These are phyloP conservation scores for Monosporascus sp. DNA, from an alignment of 2,329 filamentous ascomycete genomes.

Conservation along the genomic window DNA sequence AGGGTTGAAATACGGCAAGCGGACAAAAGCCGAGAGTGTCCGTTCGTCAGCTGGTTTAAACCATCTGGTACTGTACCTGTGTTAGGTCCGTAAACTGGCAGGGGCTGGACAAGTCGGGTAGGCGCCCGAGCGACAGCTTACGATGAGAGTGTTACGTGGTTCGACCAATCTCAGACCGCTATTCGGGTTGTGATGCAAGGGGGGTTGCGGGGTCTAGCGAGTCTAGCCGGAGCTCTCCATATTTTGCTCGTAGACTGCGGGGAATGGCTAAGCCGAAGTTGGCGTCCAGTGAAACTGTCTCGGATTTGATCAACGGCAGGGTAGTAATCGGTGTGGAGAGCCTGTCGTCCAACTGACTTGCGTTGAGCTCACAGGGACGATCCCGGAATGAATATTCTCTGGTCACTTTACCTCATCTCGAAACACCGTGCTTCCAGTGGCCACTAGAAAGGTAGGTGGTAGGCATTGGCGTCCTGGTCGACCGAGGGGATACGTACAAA, in stretches of 20 bases:
- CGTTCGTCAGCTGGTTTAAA: background rate
- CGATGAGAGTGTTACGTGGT: no score
- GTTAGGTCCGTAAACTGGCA: no score
- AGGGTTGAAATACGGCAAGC: background rate
- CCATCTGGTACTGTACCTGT: no score
- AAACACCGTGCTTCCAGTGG: no score
- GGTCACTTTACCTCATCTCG: no score
- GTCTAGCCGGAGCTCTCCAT: background rate
- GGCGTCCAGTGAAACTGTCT: background rate
- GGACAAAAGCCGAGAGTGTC: background rate
- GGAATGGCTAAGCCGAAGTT: background rate
- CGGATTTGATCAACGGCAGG: background rate
- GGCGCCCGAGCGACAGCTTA: background rate
- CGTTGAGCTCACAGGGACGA: no score
- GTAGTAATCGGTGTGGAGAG: background rate
- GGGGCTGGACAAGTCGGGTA: no score
- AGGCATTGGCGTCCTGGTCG: no score
- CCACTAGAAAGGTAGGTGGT: no score
- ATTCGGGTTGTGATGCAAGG: background rate
- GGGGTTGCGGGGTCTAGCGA: background rate
- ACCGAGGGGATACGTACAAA: no score
- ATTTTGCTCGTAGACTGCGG: background rate
- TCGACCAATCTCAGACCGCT: background rate
- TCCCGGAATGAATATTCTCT: no score
- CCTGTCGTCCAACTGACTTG: no score